Base-by-base conservation (phyloP, 345 rosid genomes). In the Orychophragmus violaceus region DNA sequence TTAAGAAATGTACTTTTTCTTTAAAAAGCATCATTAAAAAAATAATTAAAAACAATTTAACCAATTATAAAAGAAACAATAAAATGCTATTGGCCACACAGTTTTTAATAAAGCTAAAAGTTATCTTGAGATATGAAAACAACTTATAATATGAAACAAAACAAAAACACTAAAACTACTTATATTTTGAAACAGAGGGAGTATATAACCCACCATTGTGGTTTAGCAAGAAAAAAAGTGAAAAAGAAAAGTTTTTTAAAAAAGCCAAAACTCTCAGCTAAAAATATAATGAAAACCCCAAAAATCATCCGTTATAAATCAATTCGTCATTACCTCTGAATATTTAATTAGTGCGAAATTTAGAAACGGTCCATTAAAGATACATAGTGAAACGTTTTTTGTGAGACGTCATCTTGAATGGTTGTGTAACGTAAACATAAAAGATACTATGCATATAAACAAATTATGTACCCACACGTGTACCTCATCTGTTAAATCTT, bases 401-500 rank as follows among this genome's bases (percentile, higher is more conserved):
- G n/a, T n/a, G 66, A 39, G 13, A 52, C 46, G 58, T 42, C 29
- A 62, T 53, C 7, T 53, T 70, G 16, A 62, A 62, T 49, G 44
- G 56, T 62, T 70, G 18, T 56, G 64, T 45, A 45, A 63, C 45
- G 63, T 25, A 35, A 62, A 42, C 19, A 69, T 60, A 54, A 42
- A 61, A 50, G 61, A 69, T 18, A 32, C 39, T 13, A 50, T 22
- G 39, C 30, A 48, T 28, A 17, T 18, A 19, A 4, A 17, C 67
- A 35, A 22, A 64, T 13, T n/a, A 33, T 19, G 46, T 48, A 49
- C 23, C 44, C 46, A 62, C 57, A 54, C 49, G 39, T 46, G 50
- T 46, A 82, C 88, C 86, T 84, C 84, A 49, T 80, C 68, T 62
- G 82, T 18, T 14, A 84, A 59, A 70, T 84, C 89, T 75, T 80